These are phyloP conservation scores for Floccularia luteovirens DNA, from an alignment of 768 basidiomycete genomes.

Conservation along the genomic window DNA sequence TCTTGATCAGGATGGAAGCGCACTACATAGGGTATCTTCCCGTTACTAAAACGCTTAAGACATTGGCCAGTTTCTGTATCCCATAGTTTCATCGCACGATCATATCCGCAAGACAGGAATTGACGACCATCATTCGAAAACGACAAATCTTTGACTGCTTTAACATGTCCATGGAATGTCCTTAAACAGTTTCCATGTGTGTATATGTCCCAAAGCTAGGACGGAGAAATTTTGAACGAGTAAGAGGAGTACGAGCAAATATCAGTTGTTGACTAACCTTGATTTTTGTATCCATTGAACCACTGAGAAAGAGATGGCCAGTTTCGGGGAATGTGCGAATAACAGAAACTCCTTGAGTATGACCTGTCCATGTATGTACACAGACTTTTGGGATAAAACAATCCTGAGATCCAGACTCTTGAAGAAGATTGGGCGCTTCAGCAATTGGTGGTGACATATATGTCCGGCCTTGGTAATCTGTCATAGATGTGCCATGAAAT, in stretches of 20 bases:
- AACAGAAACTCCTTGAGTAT: conserved; percentile 93
- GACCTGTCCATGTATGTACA: conserved; percentile 97
- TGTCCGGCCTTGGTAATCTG: conserved; percentile 96
- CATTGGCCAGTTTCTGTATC: conserved; percentile 99
- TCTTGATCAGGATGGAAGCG: conserved; percentile 95
- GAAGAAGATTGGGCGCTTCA: conserved; percentile 77
- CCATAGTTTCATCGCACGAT: conserved; percentile 98
- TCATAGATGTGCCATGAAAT: conserved; percentile 96
- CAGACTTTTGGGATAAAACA: conserved; percentile 93
- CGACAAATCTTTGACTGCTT: conserved; percentile 93
- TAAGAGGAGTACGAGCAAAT: not conserved
- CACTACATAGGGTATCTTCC: conserved; percentile 94
- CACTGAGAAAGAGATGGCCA: conserved; percentile 89
- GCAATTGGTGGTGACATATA: conserved; percentile 93
- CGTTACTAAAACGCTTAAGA: conserved; percentile 93
- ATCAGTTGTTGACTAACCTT: conserved; percentile 46
- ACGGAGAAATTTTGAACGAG: conserved; percentile 9
- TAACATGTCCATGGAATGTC: conserved; percentile 95
- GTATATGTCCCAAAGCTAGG: conserved; percentile 97
- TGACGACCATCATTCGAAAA: conserved; percentile 90
- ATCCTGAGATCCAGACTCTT: conserved; percentile 80
- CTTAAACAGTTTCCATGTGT: conserved; percentile 94
- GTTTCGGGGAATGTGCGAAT: conserved; percentile 89
- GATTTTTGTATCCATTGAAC: conserved; percentile 97
- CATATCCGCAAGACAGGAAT: conserved; percentile 92